These are phyloP conservation scores for Ogataea methanolica DNA, from an alignment of 805 yeast species.

Conservation along the genomic window DNA sequence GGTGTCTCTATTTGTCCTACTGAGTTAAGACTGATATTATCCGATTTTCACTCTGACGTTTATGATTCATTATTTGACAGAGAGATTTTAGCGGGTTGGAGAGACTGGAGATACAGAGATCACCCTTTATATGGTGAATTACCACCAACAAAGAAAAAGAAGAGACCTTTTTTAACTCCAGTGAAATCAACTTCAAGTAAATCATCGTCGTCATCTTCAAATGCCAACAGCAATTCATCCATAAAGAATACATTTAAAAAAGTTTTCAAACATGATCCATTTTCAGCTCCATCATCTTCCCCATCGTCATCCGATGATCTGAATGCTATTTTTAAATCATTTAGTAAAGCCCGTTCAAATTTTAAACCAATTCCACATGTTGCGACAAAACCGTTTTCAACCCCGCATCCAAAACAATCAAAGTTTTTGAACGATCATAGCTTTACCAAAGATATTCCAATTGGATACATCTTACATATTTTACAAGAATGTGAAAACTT, in stretches of 20 bases:
- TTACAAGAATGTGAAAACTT: constrained; percentile 65
- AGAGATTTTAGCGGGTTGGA: constrained; percentile 71
- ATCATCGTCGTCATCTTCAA: constrained; percentile 13
- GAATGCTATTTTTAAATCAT: no score
- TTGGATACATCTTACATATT: constrained; percentile 69
- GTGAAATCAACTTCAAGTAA: neutral
- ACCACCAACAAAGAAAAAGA: neutral
- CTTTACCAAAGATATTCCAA: constrained; percentile 69
- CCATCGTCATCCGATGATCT: neutral
- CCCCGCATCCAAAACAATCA: constrained; percentile 57
- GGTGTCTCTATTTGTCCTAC: constrained; percentile 29
- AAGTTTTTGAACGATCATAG: constrained; percentile 60
- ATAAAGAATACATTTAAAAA: constrained; percentile 14
- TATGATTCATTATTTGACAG: constrained; percentile 6
- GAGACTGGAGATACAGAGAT: constrained; percentile 81
- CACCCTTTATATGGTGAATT: constrained; percentile 54
- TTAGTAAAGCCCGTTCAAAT: no score
- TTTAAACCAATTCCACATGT: no score
- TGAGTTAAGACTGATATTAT: no score
- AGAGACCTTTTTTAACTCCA: neutral
- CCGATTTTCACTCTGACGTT: no score
- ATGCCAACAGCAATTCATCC: constrained; percentile 3
- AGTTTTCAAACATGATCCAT: constrained; percentile 9
- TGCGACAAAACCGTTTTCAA: constrained; percentile 26
- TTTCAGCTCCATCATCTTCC: neutral